Conservation (phyloP, 179 eudicot species). For the Silene noctiflora region DNA sequence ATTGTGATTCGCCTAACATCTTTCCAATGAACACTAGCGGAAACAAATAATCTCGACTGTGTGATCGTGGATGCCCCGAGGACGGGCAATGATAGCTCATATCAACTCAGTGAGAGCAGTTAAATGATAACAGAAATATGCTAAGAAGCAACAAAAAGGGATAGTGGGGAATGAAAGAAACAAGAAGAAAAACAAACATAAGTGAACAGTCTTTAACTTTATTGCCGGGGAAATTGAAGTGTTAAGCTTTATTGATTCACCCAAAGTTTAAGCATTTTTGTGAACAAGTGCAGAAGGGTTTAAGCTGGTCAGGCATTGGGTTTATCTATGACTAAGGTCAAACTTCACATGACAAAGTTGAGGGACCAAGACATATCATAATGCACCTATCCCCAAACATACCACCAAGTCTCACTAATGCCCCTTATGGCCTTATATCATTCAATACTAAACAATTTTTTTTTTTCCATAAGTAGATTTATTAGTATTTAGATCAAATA, state of each 20-base stretch:
- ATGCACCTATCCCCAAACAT: conserved; percentile 22
- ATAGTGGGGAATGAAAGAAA: conserved; percentile 22
- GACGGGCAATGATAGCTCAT: no score
- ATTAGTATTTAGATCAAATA: no score
- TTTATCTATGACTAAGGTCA: conserved; percentile 28
- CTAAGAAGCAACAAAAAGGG: background rate
- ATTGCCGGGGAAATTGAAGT: conserved; percentile 7
- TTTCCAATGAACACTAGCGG: no score
- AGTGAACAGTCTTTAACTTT: background rate
- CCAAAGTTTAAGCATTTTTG: conserved; percentile 19
- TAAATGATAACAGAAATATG: background rate
- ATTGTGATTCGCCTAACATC: no score
- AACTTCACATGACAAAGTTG: conserved; percentile 32
- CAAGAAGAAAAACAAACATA: conserved; percentile 15
- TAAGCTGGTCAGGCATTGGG: conserved; percentile 27
- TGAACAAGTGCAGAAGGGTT: conserved; percentile 18
- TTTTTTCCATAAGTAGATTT: no score
- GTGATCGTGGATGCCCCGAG: no score
- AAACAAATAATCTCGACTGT: no score
- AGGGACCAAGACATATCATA: conserved; percentile 24
- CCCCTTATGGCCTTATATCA: no score
- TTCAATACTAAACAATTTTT: no score
- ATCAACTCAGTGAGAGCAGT: no score
- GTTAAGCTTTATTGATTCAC: conserved; percentile 13
- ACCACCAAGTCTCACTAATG: background rate